Base-by-base conservation (phyloP, 345 rosid species). In the Populus tremula region DNA sequence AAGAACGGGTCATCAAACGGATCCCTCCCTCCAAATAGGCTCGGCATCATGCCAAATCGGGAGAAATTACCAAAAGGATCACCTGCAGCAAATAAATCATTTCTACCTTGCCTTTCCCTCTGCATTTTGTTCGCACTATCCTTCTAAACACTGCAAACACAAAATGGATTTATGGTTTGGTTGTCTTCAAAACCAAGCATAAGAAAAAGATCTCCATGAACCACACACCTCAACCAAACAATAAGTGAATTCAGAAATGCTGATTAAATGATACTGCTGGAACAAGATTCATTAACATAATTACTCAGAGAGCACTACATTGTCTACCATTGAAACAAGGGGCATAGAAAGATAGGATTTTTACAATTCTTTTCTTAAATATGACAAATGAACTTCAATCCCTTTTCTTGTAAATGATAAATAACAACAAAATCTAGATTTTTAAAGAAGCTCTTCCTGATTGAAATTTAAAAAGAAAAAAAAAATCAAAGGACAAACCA, bases 1-100 rank as follows among this genome's bases (percentile, higher is more conserved):
- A 93, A 89, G 84, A 94, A 88, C 0, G 90, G 93, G 43, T 93
- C 94, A 71, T 93, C 90, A 77, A 93, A 94, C 68, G 91, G 94
- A 88, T 91, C 92, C 77, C 87, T 83, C 27, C 86, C 87, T 63
- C 97, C 90, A 84, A 89, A 89, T 35, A 90, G 71, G 63, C 90
- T 77, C 64, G 87, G 82, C 77, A 80, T 87, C 85, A 72, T 53
- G 43, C 87, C 85, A 68, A 81, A 81, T 47, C 84, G 79, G 2
- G 41, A 61, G 67, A 88, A 87, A 45, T 50, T 72, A 29, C 77
- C 78, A 75, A 85, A 88, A n/a, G 86, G 87, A 63, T 87, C 87
- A 0, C 84, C 87, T 82, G 76, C 73, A n/a, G 82, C 82, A 47
- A 76, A 82, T 25, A 84, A 67, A 71, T 81, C 84, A 17, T 62